Base-by-base conservation (phyloP, 2,329 filamentous ascomycete species). In the Talaromyces sp. region DNA sequence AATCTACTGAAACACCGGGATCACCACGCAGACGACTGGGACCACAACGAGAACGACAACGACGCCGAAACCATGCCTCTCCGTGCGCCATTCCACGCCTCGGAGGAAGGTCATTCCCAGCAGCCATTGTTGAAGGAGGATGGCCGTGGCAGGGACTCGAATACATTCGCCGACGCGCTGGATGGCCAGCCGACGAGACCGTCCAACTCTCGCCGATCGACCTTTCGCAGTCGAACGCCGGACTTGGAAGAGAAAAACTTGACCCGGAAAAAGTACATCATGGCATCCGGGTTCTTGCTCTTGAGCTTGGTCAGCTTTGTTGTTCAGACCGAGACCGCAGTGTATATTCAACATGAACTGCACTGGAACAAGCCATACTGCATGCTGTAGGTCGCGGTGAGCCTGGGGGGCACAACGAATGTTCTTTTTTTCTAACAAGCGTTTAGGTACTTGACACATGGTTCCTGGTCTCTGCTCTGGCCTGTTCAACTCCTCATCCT, bases 311-410 rank as follows among this genome's bases (percentile, higher is more conserved):
- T 96, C 62, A 89, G 90, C 71, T 99, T 99, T 73, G 91, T 91
- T 54, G 81, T 96, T 6, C 95, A 99, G 83, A 98, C 95, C 3
- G 93, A 98, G 81, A 91, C 96, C 58, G 93, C 93, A 11, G 88
- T 96, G 10, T 93, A 97, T 77, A 95, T 99, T 63, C 93, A 98
- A 78, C 88, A 93, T 73, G 87, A 95, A 62, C 78, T 97, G 64
- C 87, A 89, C 64, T 99, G 95, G 95, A 86, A 96, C 78, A 99
- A 99, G 80, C 91, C 95, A n/a, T 99, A 97, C 79, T 96, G 91
- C 81, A 99, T 99, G 95, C 86, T 99, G 82, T 97, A 78, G 78
- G 75, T 77, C n/a, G n/a, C n/a, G n/a, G n/a, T n/a, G n/a, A n/a
- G n/a, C n/a, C n/a, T n/a, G n/a, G n/a, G n/a, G n/a, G n/a, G n/a